These are phyloP conservation scores for Haplosporangium sp. DNA, from an alignment of 371 early-diverging fungal species.

Conservation along the genomic window DNA sequence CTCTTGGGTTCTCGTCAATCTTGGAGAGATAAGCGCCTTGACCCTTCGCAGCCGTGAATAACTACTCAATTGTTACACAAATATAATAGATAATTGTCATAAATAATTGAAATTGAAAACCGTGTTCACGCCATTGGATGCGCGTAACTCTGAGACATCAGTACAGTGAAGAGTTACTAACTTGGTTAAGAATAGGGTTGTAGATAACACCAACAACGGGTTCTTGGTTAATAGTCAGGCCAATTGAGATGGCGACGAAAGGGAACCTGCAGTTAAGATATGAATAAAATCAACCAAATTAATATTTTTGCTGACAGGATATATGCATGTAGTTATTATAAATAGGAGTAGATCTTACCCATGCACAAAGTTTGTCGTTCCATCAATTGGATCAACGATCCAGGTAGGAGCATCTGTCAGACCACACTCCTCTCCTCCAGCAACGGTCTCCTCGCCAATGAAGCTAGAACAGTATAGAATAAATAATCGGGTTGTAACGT, in stretches of 20 bases:
- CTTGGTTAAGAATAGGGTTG: constrained; percentile 89
- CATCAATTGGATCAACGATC: constrained; percentile 94
- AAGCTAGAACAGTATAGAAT: constrained; percentile 59
- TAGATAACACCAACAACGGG: constrained; percentile 93
- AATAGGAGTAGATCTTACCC: constrained; percentile 55
- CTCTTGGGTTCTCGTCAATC: constrained; percentile 47
- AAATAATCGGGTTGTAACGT: background rate
- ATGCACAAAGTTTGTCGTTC: constrained; percentile 93
- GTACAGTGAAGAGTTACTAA: constrained; percentile 14
- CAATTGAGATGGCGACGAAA: constrained; percentile 89
- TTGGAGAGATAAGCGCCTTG: constrained; percentile 77
- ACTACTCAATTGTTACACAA: constrained; percentile 20
- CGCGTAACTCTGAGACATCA: background rate
- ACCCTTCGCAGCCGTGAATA: constrained; percentile 74
- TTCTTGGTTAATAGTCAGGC: constrained; percentile 75
- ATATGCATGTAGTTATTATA: background rate
- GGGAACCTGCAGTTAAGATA: constrained; percentile 71
- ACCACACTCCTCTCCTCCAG: constrained; percentile 68
- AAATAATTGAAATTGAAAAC: background rate
- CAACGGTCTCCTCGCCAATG: constrained; percentile 89
- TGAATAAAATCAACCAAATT: background rate
- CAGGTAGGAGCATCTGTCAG: constrained; percentile 87
- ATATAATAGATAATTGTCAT: background rate
- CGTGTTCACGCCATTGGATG: constrained; percentile 10
- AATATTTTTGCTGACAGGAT: background rate